Evolutionary conservation across 108 stramenopile species (phyloP).

Genomic region (Craspedostauros australis): DNA sequence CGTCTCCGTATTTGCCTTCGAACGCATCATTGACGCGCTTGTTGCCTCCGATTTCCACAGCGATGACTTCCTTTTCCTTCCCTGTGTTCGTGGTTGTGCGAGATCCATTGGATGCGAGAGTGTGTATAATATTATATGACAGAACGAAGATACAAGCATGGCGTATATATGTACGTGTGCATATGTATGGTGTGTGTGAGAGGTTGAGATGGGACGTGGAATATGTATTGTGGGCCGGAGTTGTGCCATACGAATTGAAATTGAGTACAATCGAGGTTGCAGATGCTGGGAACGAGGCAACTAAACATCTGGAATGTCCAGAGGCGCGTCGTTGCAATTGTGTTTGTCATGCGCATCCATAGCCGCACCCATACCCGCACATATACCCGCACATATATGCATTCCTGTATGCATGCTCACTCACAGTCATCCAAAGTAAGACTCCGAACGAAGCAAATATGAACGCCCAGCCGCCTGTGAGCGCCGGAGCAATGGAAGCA

Average conservation of each 20-base stretch:
- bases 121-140: background rate
- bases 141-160: too few species aligned
- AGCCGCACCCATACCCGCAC: too few species aligned
- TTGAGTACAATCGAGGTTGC: background rate
- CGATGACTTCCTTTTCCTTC: slow-evolving; percentile 58
- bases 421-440: slow-evolving; percentile 61
- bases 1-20: slow-evolving; percentile 46
- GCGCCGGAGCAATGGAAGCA: slow-evolving; percentile 90
- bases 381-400: background rate
- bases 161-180: too few species aligned
- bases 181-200: too few species aligned
- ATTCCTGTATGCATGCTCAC: too few species aligned
- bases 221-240: too few species aligned
- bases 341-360: background rate
- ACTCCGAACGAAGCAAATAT: slow-evolving; percentile 87
- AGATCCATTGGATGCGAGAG: background rate
- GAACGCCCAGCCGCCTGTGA: slow-evolving; percentile 87
- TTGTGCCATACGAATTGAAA: background rate
- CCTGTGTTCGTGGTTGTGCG: slow-evolving; percentile 12
- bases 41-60: slow-evolving; percentile 69
- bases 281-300: background rate
- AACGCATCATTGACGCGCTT: slow-evolving; percentile 49
- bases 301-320: background rate
- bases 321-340: background rate
- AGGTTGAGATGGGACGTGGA: too few species aligned